Evolutionary conservation across 768 basidiomycete species (phyloP), one percentile per base, ranked within the genome.

Genomic region (Phallus indusiatus): DNA sequence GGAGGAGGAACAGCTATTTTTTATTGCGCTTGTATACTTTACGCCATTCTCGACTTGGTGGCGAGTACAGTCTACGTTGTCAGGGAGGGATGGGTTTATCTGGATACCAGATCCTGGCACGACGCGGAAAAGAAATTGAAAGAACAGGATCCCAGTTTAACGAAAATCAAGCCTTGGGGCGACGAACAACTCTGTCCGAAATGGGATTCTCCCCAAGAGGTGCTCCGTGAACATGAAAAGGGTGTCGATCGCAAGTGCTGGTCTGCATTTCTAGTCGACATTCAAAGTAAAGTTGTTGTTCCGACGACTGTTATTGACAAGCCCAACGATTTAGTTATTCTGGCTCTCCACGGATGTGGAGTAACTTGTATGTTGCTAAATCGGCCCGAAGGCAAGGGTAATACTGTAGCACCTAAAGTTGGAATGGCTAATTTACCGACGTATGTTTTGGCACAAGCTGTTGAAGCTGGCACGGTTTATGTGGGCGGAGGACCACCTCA

Each of bases 401-500:
- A 60, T 28, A 37, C 20, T 20, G 49, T 52, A 12, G 56, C 36
- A 49, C 12, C 47, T 49, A 62, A 63, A 35, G 65, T 66, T 16
- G 67, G 64, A 11, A 67, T 67, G 67, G 60, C 36, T 8, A 66
- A 65, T 51, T 17, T 68, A 4, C 66, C 67, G 1, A 54, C 67
- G 12, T 68, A 67, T 47, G 60, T 65, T 5, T 59, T 68, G 8
- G 56, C 59, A 4, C 60, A 68, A 61, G 50, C 65, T 10, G 42
- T 42, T 42, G 42, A 42, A 42, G 42, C 42, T 42, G 42, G 42
- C 12, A 42, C 42, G 4, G 42, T 42, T 10, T 42, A 42, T 42
- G 42, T 42, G 3, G 42, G 42, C 2, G 42, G 42, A 14, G 42
- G 42, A 10, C 42, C 42, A 14, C 42, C 42, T n/a, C n/a, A 42